These are phyloP conservation scores for Russula sp. DNA, from an alignment of 768 basidiomycete species.

Conservation along the genomic window DNA sequence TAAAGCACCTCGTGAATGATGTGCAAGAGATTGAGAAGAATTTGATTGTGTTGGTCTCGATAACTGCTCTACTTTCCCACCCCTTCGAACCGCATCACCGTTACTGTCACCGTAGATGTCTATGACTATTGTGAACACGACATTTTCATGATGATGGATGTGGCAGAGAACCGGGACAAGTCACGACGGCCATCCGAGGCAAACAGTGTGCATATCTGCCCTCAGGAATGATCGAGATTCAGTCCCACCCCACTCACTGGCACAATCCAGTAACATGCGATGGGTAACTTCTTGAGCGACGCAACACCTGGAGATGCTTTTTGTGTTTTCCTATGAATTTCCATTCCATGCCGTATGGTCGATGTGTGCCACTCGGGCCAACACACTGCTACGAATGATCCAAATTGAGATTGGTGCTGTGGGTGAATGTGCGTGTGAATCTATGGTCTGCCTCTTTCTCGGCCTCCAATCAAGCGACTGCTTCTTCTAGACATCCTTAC, in stretches of 20 bases:
- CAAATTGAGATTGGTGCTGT: not conserved
- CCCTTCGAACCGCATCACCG: not conserved
- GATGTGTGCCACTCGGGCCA: slow-evolving; percentile 13
- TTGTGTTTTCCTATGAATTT: slow-evolving; percentile 22
- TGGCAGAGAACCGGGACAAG: not conserved
- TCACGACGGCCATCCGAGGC: slow-evolving; percentile 8
- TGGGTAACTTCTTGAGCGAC: slow-evolving; percentile 15
- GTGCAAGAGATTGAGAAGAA: not conserved
- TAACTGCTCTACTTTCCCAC: not conserved
- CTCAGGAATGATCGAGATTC: not conserved
- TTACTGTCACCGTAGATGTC: not conserved
- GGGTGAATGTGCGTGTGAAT: slow-evolving; percentile 10
- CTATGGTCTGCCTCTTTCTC: not conserved
- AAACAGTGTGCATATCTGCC: slow-evolving; percentile 18
- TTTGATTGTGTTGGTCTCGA: slow-evolving; percentile 9
- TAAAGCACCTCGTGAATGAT: slow-evolving; percentile 10
- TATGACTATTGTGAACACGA: not conserved
- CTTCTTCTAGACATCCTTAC: slow-evolving; percentile 5
- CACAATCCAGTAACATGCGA: slow-evolving; percentile 12
- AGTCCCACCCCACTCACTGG: not conserved
- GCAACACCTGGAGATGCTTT: slow-evolving; percentile 20
- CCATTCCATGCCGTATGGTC: not conserved
- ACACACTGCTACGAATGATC: not conserved
- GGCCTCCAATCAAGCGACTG: not conserved
- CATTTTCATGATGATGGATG: slow-evolving; percentile 21